Conservation (phyloP, 129 eudicot genomes). For the Apium graveolens region DNA sequence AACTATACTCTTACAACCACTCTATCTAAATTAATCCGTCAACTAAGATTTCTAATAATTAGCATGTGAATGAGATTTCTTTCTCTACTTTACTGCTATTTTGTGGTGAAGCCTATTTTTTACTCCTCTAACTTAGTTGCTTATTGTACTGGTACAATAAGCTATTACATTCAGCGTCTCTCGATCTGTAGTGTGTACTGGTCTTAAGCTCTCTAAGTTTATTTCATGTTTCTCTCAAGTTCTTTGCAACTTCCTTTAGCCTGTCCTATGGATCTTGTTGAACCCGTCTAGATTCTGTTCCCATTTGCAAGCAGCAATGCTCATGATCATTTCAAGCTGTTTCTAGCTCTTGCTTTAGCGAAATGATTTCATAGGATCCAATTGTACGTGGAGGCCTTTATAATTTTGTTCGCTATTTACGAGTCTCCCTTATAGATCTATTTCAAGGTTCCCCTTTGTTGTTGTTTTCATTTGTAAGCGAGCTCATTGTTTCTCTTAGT, state of each 20-base stretch:
- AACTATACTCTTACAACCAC: not conserved
- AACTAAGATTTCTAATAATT: not conserved
- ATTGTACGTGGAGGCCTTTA: slow-evolving; percentile 28
- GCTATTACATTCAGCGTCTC: not conserved
- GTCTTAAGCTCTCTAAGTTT: slow-evolving; percentile 49
- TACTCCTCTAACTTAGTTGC: not conserved
- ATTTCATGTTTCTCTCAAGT: slow-evolving; percentile 37
- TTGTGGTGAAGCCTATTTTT: not conserved
- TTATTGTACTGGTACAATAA: not conserved
- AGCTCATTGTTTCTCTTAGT: slow-evolving; percentile 38
- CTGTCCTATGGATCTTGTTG: slow-evolving; percentile 42
- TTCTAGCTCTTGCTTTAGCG: slow-evolving; percentile 49
- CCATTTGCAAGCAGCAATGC: slow-evolving; percentile 31
- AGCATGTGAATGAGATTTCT: not conserved
- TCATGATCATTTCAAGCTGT: slow-evolving; percentile 37
- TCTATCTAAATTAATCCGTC: not conserved
- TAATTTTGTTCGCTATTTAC: slow-evolving; percentile 35
- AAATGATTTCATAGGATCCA: slow-evolving; percentile 20
- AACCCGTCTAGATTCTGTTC: slow-evolving; percentile 32
- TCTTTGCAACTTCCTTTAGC: slow-evolving; percentile 35
- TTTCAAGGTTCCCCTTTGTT: slow-evolving; percentile 26
- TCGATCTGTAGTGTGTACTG: slow-evolving; percentile 10
- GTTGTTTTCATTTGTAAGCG: slow-evolving; percentile 28
- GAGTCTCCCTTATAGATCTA: slow-evolving; percentile 42
- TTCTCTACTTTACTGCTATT: not conserved